Percentiles rank a stretch among this genome's conserved stretches.
phyloP scores from a whole-genome alignment of 192 early-diverging fungal species.

The Entomortierella chlamydospora region DNA sequence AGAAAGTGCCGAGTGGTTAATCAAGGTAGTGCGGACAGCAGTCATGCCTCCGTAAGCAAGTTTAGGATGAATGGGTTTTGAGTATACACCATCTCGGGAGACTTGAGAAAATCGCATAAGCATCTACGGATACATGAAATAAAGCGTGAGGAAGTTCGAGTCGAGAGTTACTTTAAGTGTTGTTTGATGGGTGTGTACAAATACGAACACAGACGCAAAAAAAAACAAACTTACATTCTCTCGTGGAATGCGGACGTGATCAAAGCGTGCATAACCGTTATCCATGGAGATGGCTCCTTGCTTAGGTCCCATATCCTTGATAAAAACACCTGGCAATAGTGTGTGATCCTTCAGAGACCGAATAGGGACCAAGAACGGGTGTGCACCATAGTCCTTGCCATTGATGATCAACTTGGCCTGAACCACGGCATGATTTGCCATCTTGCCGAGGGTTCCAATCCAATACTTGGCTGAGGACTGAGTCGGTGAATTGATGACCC shows the following conservation, averaged over 20 bases:
- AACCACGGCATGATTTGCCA: conserved; percentile 85
- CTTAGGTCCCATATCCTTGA: conserved; percentile 89
- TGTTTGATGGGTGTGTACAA: too few relatives aligned
- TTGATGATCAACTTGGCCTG: conserved; percentile 82
- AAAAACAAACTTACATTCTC: conserved; percentile 64
- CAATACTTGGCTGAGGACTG: conserved; percentile 89
- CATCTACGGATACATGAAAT: conserved; percentile 81
- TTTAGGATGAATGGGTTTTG: conserved; percentile 80
- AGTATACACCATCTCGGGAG: conserved; percentile 72
- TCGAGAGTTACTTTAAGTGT: too few relatives aligned
- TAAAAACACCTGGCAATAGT: conserved; percentile 78
- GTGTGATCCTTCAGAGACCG: conserved; percentile 79
- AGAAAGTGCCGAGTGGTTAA: conserved; percentile 67
- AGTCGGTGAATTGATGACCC: conserved; percentile 83
- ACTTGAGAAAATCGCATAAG: conserved; percentile 90
- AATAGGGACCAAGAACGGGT: conserved; percentile 85
- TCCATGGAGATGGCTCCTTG: conserved; percentile 87
- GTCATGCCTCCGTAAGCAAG: conserved; percentile 83
- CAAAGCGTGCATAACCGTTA: conserved; percentile 87
- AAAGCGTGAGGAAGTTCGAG: too few relatives aligned
- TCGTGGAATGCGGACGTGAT: conserved; percentile 83
- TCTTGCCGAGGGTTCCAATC: conserved; percentile 85
- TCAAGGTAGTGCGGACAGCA: conserved; percentile 75
- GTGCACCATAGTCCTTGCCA: conserved; percentile 81
- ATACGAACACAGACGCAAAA: not conserved